Evolutionary conservation across 768 basidiomycete genomes (phyloP), one percentile per base, ranked within the genome.

Genomic region (Tylopilus rubrobrunneus): DNA sequence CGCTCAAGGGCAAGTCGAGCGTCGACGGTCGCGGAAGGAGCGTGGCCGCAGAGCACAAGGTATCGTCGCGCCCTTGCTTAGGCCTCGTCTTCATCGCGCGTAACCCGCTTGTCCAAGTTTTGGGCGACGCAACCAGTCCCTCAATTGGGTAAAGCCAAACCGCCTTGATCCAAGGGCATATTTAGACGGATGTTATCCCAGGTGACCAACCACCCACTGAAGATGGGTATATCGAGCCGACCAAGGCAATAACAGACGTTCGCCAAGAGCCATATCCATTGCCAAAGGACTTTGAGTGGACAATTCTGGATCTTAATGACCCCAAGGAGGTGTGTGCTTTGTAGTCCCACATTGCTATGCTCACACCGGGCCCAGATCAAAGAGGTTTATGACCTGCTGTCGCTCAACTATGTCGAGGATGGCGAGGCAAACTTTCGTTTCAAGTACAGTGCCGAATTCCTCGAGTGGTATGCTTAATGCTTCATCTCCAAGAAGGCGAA

Each of bases 71-170:
- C 34, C 14, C 28, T 60, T 45, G n/a, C 10, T 43, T 17, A 25
- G n/a, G 37, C 39, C 27, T 29, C 12, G 15, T 49, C 41, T 48
- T 60, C 36, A 49, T 46, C 23, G 44, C 56, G 31, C 53, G 48
- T 60, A 52, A 51, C 57, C 27, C 25, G 25, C 28, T 52, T 31
- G 31, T 49, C 12, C 23, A 62, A 92, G 94, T 99, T 99, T 73
- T 99, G 97, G 97, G 83, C 77, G 34, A 98, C 96, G 6, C 97
- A 99, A 70, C 97, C 97, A 4, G 97, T 99, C 7, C 89, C 92
- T n/a, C 92, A 94, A 65, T 71, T 83, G 34, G 51, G 89, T 89
- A 85, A 63, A 61, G 69, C 25, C 31, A 44, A 17, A 42, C 50
- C 12, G 14, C n/a, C 42, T 19, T 28, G 10, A 17, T 49, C 29